A percentile compares a stretch with the other conserved stretches of the same genome.
These are phyloP conservation scores for Clarireedia hainanense DNA, from an alignment of 2,329 filamentous ascomycete genomes.

Conservation along the genomic window DNA sequence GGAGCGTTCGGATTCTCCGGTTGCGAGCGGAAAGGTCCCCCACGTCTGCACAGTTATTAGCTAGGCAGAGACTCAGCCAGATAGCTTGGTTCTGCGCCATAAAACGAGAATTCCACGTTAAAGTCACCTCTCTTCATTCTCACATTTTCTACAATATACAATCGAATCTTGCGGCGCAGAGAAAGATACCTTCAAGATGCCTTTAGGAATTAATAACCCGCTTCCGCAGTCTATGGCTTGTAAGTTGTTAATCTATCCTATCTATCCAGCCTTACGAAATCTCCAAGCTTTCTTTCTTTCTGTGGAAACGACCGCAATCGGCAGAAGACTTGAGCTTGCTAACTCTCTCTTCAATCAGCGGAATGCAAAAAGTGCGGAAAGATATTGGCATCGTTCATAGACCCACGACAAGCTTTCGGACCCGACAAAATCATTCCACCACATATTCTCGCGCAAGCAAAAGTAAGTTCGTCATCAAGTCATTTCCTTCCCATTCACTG, in stretches of 20 bases:
- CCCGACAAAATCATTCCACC: conserved; percentile 97
- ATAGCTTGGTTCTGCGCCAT: not conserved
- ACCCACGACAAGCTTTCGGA: conserved; percentile 86
- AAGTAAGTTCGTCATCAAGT: conserved; percentile 60
- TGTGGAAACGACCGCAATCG: not conserved
- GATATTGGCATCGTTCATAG: conserved; percentile 90
- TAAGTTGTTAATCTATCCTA: conserved; percentile 37
- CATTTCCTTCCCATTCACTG: not conserved
- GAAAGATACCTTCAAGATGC: conserved; percentile 9
- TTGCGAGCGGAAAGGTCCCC: not conserved
- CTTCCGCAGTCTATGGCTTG: conserved; percentile 60
- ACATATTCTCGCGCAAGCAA: conserved; percentile 79
- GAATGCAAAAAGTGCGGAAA: conserved; percentile 97
- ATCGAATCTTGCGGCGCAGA: not conserved
- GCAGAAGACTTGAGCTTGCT: conserved; percentile 8
- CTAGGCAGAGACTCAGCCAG: not conserved
- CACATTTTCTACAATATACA: not conserved
- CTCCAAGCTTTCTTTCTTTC: not conserved
- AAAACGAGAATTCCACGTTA: too few species aligned
- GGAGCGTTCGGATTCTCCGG: not conserved
- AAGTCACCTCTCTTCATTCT: not conserved
- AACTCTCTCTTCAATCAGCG: conserved; percentile 43
- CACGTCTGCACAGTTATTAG: not conserved
- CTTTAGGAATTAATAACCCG: conserved; percentile 59
- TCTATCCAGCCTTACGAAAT: conserved; percentile 10